Evolutionary conservation across 768 basidiomycete genomes (phyloP).

Genomic region (Asterophora lycoperdoides): DNA sequence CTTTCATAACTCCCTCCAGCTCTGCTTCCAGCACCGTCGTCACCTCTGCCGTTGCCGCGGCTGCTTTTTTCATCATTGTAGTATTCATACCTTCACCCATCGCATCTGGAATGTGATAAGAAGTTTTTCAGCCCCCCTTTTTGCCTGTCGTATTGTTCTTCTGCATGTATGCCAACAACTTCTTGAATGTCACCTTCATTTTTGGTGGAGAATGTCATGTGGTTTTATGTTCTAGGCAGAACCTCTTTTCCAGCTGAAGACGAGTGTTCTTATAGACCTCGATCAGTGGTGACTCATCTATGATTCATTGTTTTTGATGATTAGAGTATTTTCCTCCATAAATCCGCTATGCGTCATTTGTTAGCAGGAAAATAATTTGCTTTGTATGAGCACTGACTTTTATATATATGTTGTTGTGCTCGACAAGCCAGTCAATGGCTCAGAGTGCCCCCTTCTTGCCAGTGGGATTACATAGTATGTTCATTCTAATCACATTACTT

Average conservation of each 20-base stretch:
- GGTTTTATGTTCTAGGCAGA: conserved; percentile 19
- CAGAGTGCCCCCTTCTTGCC: conserved; percentile 21
- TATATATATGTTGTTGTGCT: conserved; percentile 27
- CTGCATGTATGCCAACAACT: conserved; percentile 13
- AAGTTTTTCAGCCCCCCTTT: too few relatives aligned
- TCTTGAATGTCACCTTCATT: conserved; percentile 19
- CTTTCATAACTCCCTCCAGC: too few relatives aligned
- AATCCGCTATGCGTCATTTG: conserved; percentile 28
- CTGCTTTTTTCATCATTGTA: too few relatives aligned
- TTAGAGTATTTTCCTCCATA: too few relatives aligned
- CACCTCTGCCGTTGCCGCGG: too few relatives aligned
- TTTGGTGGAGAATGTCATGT: conserved; percentile 19
- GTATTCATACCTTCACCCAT: too few relatives aligned
- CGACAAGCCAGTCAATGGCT: conserved; percentile 28
- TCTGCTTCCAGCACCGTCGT: too few relatives aligned
- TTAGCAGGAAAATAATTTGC: conserved; percentile 23
- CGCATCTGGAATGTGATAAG: too few relatives aligned
- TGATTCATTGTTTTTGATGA: too few relatives aligned
- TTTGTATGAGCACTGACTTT: conserved; percentile 29
- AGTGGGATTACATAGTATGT: conserved; percentile 26
- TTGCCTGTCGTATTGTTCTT: conserved; percentile 11
- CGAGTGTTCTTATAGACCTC: conserved; percentile 23
- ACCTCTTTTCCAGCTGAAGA: conserved; percentile 19
- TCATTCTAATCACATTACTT: conserved; percentile 10
- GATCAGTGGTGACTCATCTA: too few relatives aligned